Evolutionary conservation across 106 monocot species (phyloP), one percentile per base, ranked within the genome.

Genomic region (Narthecium ossifragum): DNA sequence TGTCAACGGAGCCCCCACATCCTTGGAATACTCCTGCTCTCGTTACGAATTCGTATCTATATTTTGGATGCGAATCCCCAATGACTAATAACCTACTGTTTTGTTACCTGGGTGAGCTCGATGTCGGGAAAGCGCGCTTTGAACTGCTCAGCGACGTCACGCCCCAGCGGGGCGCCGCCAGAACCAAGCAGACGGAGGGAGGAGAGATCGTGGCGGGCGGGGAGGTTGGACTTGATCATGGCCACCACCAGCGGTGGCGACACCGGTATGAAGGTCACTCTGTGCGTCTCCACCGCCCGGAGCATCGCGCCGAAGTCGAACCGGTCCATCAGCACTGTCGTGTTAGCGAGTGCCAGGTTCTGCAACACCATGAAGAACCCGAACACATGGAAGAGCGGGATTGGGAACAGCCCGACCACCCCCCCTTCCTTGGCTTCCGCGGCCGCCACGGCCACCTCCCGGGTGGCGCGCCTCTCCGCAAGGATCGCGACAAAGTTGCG

Each of bases 331-430:
- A 88, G 54, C 58, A 80, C 79, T 46, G 60, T 60, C 8, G 88
- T 88, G 37, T 76, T 59, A 39, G 70, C 79, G 50, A 76, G 28
- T 3, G 79, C 62, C 27, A 68, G 52, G 5, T 52, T n/a, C 18
- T 69, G 47, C 23, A 88, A 31, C 22, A 64, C 8, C 83, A 83
- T 83, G 68, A 73, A 59, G 62, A 76, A 69, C 10, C 83, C 88
- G 36, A 80, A 80, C 27, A 80, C 73, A 58, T 88, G 88, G 64
- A 83, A 88, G 48, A 88, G 31, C 13, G 83, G 88, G 1, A 78
- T 27, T 25, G 78, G 71, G 57, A 82, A 64, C 14, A 82, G 69
- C 21, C 31, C 57, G 32, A 67, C 69, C 31, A 34, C 13, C 47
- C 64, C 70, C 26, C 41, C 18, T 13, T 56, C 55, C 12, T 33